phyloP scores from a whole-genome alignment of 768 basidiomycete genomes.

The Lentinula raphanica region DNA sequence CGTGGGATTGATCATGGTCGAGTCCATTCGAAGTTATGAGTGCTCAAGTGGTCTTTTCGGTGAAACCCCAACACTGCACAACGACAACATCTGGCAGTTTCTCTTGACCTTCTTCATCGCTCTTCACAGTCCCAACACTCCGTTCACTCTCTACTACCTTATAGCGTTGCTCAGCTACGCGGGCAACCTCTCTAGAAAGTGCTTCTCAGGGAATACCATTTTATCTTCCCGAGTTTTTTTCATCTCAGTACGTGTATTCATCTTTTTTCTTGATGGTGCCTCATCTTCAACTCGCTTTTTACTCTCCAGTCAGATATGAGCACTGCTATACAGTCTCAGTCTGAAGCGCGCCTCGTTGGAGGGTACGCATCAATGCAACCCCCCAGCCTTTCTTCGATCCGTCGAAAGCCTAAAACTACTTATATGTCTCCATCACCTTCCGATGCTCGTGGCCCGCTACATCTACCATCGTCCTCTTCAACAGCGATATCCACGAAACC shows the following conservation, averaged over 20 bases:
- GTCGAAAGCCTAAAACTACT: conserved; percentile 34
- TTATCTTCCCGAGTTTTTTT: not conserved
- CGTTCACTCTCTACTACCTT: not conserved
- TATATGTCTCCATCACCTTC: conserved; percentile 28
- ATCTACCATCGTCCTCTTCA: not conserved
- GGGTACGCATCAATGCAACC: not conserved
- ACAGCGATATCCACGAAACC: conserved; percentile 22
- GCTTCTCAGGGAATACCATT: not conserved
- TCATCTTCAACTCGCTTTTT: not conserved
- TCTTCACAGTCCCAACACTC: not conserved
- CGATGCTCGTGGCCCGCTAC: not conserved
- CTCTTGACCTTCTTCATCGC: not conserved
- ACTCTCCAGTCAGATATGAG: not conserved
- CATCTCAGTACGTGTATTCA: not conserved
- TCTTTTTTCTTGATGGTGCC: not conserved
- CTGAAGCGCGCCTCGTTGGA: not conserved
- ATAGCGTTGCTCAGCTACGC: not conserved
- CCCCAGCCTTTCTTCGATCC: conserved; percentile 13
- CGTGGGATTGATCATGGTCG: conserved; percentile 1
- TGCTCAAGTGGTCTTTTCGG: not conserved
- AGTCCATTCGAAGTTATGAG: not conserved
- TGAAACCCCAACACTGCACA: not conserved
- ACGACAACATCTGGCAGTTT: not conserved
- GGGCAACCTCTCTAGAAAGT: not conserved
- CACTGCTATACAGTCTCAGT: not conserved